Evolutionary conservation across 305 asterid genomes (phyloP).

Genomic region (Solanum hybrid): DNA sequence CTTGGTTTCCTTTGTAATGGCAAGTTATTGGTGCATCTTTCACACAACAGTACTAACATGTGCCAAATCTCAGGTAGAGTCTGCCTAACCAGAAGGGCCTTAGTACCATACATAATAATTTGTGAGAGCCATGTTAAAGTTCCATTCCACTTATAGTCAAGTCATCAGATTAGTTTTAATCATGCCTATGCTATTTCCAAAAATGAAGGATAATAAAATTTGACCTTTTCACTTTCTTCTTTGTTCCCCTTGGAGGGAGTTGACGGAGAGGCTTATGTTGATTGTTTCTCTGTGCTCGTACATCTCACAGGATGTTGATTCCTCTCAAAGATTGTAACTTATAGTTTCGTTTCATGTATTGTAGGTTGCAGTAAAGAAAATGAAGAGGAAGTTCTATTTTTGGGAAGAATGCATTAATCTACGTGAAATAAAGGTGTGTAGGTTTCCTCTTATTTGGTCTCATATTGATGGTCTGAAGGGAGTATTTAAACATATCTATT

Average conservation of each 20-base stretch:
- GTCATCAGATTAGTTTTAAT: neutral
- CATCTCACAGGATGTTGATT: neutral
- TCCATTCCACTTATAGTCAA: neutral
- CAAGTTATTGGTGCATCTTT: neutral
- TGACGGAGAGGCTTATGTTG: neutral
- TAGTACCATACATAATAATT: neutral
- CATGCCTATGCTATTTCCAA: neutral
- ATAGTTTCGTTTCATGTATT: neutral
- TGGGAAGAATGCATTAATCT: conserved; percentile 91
- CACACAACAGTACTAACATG: neutral
- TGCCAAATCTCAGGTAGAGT: neutral
- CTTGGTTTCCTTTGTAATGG: neutral
- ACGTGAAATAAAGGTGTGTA: conserved; percentile 78
- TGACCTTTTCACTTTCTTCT: neutral
- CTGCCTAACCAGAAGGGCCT: neutral
- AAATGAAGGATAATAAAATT: neutral
- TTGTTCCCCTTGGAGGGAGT: neutral
- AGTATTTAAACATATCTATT: neutral
- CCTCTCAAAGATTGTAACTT: neutral
- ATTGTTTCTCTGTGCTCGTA: neutral
- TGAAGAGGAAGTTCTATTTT: conserved; percentile 80
- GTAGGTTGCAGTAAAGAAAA: conserved; percentile 94
- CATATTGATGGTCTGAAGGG: neutral
- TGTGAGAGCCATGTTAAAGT: neutral
- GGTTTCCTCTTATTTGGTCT: neutral